Evolutionary conservation across 2,329 filamentous ascomycete genomes (phyloP), one percentile per base, ranked within the genome.

Genomic region (Talaromyces sp.): DNA sequence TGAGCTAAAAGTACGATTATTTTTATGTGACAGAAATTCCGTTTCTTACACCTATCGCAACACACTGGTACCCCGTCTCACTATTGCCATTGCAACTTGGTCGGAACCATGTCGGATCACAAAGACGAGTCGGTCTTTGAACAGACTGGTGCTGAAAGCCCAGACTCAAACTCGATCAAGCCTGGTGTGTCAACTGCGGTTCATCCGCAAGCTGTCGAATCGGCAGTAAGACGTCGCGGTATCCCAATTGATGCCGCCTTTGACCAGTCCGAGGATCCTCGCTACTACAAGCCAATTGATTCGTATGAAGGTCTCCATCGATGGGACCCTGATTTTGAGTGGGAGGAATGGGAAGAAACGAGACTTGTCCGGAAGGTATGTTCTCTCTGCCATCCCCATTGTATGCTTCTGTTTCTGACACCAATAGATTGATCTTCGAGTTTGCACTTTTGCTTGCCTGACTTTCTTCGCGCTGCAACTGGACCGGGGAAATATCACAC

Each of bases 381-480:
- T 26, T 11, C 14, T 55, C 24, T 38, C 26, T 41, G 7, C n/a
- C n/a, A n/a, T n/a, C n/a, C n/a, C n/a, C n/a, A n/a, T n/a, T n/a
- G n/a, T n/a, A n/a, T n/a, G n/a, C n/a, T 56, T 46, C 10, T 46
- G 35, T 17, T 38, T 14, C 35, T 56, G 21, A 56, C 55, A 21
- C 51, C 17, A 19, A 27, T 38, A 58, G 76, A 75, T 80, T 58
- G 78, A 80, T 58, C 67, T 69, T 62, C 70, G 73, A 4, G 68
- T 80, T 19, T 77, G 74, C 61, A 73, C 75, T 13, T 81, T 73
- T 64, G 71, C 71, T 58, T 85, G 82, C 61, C 63, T 86, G 32
- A 86, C 86, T 71, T 88, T 88, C 72, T 86, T 88, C 60, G 84
- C 83, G 0, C 76, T 88, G 4, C 84, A 88, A 67, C 74, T 88